Percentiles rank a stretch among this genome's conserved stretches.
These are phyloP conservation scores for Russula lepida DNA, from an alignment of 768 basidiomycete species.

Conservation along the genomic window DNA sequence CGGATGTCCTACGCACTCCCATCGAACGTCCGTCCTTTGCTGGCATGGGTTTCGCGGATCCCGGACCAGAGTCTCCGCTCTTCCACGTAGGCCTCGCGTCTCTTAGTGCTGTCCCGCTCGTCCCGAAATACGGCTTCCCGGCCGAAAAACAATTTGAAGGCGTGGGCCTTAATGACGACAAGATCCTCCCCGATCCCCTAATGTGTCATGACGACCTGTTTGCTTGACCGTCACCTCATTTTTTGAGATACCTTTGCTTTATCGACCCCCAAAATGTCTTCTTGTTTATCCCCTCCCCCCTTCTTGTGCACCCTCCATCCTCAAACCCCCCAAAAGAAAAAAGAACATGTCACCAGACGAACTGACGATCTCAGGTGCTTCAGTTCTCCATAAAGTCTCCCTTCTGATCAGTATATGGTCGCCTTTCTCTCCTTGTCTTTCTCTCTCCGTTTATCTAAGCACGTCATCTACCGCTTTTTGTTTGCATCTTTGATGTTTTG, in stretches of 20 bases:
- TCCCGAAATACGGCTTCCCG: background rate
- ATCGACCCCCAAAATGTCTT: conserved; percentile 1
- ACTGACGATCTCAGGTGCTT: background rate
- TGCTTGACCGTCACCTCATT: conserved; percentile 8
- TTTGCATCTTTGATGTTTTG: conserved; percentile 11
- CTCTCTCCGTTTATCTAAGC: background rate
- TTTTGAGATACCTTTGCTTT: conserved; percentile 11
- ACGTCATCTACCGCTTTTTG: conserved; percentile 12
- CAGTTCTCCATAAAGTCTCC: conserved; percentile 13
- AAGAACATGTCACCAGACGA: background rate
- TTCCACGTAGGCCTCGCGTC: conserved; percentile 13
- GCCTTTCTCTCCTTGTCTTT: background rate
- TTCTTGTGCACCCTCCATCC: conserved; percentile 3
- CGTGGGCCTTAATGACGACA: background rate
- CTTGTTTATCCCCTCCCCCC: background rate
- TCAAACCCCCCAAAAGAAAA: background rate
- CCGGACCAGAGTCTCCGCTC: conserved; percentile 10
- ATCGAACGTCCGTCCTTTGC: conserved; percentile 17
- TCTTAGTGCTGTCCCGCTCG: background rate
- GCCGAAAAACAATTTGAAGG: background rate
- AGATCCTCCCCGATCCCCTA: conserved; percentile 3
- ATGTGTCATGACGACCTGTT: conserved; percentile 21
- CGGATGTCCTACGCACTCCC: conserved; percentile 17
- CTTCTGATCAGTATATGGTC: conserved; percentile 10
- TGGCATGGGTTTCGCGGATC: conserved; percentile 20